Evolutionary conservation across 805 yeast species (phyloP).

Genomic region (Ogataea glucozyma): DNA sequence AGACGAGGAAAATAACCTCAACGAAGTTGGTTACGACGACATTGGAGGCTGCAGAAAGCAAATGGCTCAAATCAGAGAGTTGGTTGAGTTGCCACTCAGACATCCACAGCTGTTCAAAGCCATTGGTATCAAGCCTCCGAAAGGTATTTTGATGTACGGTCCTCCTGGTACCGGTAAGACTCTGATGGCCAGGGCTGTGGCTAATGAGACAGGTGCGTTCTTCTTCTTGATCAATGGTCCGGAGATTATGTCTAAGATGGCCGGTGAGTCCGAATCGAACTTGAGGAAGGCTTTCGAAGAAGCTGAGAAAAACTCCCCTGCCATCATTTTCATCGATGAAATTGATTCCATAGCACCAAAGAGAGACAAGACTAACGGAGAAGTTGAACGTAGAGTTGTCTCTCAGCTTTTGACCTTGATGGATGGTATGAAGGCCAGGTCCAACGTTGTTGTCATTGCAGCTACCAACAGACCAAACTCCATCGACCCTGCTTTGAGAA

Average conservation of each 20-base stretch:
- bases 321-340: constrained; percentile 97
- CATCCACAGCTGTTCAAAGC: constrained; percentile 98
- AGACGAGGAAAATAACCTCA: constrained; percentile 94
- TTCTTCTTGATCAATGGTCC: constrained; percentile 98
- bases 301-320: constrained; percentile 98
- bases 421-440: constrained; percentile 99
- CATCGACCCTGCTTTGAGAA: constrained; percentile 81
- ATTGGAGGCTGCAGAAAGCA: constrained; percentile 99
- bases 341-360: constrained; percentile 99
- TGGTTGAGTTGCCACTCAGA: constrained; percentile 96
- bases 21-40: constrained; percentile 98
- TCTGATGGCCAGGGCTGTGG: constrained; percentile 99
- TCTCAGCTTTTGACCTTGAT: constrained; percentile 94
- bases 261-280: constrained; percentile 98
- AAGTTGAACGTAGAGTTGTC: constrained; percentile 98
- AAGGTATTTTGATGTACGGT: constrained; percentile 97
- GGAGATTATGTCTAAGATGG: constrained; percentile 99
- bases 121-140: constrained; percentile 98
- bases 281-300: constrained; percentile 98
- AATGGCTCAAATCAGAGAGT: constrained; percentile 98
- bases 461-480: constrained; percentile 91
- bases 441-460: constrained; percentile 96
- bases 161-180: constrained; percentile 99
- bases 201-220: constrained; percentile 98
- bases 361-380: constrained; percentile 99